phyloP scores from a whole-genome alignment of 2,329 filamentous ascomycete genomes.

The Myriangium duriaei region DNA sequence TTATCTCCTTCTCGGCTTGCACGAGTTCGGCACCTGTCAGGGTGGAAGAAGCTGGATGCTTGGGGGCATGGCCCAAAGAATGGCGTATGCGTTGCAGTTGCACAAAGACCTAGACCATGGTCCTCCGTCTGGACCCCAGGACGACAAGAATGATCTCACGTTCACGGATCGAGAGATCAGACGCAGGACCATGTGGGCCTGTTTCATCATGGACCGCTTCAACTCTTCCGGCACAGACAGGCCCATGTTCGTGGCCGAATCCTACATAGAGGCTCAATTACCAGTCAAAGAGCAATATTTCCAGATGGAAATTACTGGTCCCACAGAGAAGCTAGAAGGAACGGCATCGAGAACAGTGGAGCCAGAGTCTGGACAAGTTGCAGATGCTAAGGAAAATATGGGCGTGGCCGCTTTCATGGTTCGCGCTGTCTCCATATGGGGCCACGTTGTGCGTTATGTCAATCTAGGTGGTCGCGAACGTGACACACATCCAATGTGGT shows the following conservation, averaged over 20 bases:
- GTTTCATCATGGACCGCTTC: conserved; percentile 94
- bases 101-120: conserved; percentile 76
- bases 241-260: conserved; percentile 81
- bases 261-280: conserved; percentile 76
- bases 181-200: conserved; percentile 93
- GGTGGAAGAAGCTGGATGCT: conserved; percentile 93
- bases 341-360: conserved; percentile 50
- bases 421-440: conserved; percentile 76
- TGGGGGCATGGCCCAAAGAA: conserved; percentile 85
- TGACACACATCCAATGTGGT: conserved; percentile 71
- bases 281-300: conserved; percentile 86
- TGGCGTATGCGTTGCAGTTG: conserved; percentile 91
- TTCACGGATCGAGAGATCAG: conserved; percentile 90
- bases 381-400: conserved; percentile 70
- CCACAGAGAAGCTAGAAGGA: conserved; percentile 72
- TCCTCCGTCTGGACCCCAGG: conserved; percentile 27
- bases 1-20: conserved; percentile 73
- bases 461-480: conserved; percentile 78
- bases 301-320: conserved; percentile 77
- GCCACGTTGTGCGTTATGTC: conserved; percentile 74
- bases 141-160: conserved; percentile 36
- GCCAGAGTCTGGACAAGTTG: conserved; percentile 50
- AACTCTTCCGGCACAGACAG: conserved; percentile 91
- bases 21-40: conserved; percentile 95
- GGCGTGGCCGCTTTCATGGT: conserved; percentile 87